Base-by-base conservation (phyloP, 202 grass and related monocot species). In the Panicum virgatum region DNA sequence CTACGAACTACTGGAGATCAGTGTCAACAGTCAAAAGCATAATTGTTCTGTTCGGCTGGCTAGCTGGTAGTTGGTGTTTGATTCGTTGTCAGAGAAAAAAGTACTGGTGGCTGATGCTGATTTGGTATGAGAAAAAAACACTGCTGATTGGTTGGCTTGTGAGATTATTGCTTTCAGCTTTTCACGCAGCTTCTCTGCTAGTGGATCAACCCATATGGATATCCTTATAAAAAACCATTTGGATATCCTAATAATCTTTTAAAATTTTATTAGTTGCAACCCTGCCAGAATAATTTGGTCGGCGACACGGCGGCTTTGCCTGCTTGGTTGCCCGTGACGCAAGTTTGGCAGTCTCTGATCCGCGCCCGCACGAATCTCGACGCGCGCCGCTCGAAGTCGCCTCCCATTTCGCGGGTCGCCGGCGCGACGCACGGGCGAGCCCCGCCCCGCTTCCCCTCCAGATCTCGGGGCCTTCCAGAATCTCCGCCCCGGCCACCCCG, bases 361-460 rank as follows among this genome's bases (percentile, higher is more conserved):
- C 26, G 37, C 0, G 22, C 0, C 9, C 15, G 54, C 86, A 53
- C 68, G 69, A 79, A 80, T 84, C 80, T 9, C 68, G 69, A 61
- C 10, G 80, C 52, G 1, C 18, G 12, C 60, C 47, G 16, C 66
- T 56, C n/a, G 6, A 73, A 62, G 56, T 38, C 57, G 15, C n/a
- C 45, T 57, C n/a, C 30, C 66, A 45, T 74, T 83, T 52, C 67
- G 74, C 83, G 66, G 73, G 66, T 73, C 87, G 78, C 77, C 82
- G 77, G 70, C 66, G 63, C 30, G 59, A 59, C 7, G 66, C 53
- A 42, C 23, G 36, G 8, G 48, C 48, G 39, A 14, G 61, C 46
- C 29, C 46, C n/a, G 14, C 9, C 3, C 29, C 61, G 3, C 63
- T 5, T 3, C 9, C 27, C 32, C 27, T 3, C 45, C 78, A 79